A percentile compares a stretch with the other conserved stretches of the same genome.
These are phyloP conservation scores for Trametes coccinea DNA, from an alignment of 768 basidiomycete genomes.

Conservation along the genomic window DNA sequence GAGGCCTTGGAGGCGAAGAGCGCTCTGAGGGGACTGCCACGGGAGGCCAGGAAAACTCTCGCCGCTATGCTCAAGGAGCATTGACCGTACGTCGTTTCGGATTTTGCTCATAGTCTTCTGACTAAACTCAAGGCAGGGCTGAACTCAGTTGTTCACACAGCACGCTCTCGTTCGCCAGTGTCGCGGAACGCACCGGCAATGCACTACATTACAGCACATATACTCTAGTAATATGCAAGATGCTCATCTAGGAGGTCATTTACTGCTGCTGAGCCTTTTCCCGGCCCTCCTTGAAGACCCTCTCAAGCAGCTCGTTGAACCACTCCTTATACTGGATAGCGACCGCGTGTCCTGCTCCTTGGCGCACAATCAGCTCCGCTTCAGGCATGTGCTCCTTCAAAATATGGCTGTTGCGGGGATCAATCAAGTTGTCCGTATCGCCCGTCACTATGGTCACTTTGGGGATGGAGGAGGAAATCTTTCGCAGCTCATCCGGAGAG, in stretches of 20 bases:
- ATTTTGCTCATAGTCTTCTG: background rate
- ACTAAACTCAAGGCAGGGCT: background rate
- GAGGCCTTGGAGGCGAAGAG: conserved; percentile 45
- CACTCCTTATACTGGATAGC: conserved; percentile 47
- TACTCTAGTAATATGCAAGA: conserved; percentile 1
- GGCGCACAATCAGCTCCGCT: conserved; percentile 56
- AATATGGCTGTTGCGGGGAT: conserved; percentile 48
- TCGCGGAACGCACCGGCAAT: background rate
- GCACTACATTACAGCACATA: conserved; percentile 1
- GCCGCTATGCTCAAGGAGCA: conserved; percentile 39
- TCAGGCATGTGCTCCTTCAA: conserved; percentile 59
- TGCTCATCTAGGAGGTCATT: background rate
- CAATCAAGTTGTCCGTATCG: conserved; percentile 61
- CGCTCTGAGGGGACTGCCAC: conserved; percentile 41
- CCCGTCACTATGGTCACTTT: conserved; percentile 72
- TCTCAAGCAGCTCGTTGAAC: conserved; percentile 60
- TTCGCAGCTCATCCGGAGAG: conserved; percentile 30
- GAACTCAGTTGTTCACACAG: background rate
- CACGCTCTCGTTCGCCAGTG: background rate
- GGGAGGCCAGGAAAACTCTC: conserved; percentile 39
- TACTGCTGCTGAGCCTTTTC: conserved; percentile 12
- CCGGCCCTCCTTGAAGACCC: conserved; percentile 53
- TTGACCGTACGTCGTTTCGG: conserved; percentile 17
- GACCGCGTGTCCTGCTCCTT: conserved; percentile 64
- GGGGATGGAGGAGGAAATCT: conserved; percentile 52